phyloP scores from a whole-genome alignment of 2,329 filamentous ascomycete genomes.

The Daldinia sp. region DNA sequence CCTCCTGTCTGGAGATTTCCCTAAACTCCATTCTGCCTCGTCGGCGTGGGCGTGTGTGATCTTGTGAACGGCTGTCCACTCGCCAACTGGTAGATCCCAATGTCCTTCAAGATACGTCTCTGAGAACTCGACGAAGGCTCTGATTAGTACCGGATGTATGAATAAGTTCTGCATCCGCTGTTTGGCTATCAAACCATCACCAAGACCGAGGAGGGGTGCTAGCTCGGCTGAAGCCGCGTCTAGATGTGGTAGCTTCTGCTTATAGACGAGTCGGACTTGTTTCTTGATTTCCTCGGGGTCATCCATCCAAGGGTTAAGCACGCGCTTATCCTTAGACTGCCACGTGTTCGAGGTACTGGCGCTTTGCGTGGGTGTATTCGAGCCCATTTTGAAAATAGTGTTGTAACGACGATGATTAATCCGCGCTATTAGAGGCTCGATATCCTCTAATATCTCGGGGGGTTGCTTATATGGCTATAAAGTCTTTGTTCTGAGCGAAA shows the following conservation, averaged over 20 bases:
- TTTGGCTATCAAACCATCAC: constrained; percentile 26
- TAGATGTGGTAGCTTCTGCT: constrained; percentile 26
- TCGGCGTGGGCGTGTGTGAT: constrained; percentile 12
- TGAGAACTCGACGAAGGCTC: constrained; percentile 34
- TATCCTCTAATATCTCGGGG: too few relatives aligned
- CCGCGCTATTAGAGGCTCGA: not conserved
- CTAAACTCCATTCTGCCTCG: constrained; percentile 4
- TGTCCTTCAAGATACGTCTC: constrained; percentile 10
- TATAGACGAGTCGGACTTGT: constrained; percentile 32
- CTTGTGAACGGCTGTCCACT: constrained; percentile 25
- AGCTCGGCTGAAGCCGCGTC: constrained; percentile 34
- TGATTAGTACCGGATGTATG: constrained; percentile 22
- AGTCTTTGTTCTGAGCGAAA: not conserved
- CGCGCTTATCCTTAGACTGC: not conserved
- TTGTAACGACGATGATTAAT: not conserved
- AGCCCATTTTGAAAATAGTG: constrained; percentile 6
- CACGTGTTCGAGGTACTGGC: not conserved
- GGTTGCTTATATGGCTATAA: not conserved
- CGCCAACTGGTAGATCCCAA: constrained; percentile 33
- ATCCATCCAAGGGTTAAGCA: constrained; percentile 22
- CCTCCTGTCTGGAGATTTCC: not conserved
- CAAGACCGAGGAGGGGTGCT: constrained; percentile 39
- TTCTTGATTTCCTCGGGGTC: constrained; percentile 28
- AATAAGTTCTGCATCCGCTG: constrained; percentile 37
- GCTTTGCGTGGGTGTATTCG: not conserved